Evolutionary conservation across 1,139 yeast genomes (phyloP).

Genomic region (Blastobotrys persicus): DNA sequence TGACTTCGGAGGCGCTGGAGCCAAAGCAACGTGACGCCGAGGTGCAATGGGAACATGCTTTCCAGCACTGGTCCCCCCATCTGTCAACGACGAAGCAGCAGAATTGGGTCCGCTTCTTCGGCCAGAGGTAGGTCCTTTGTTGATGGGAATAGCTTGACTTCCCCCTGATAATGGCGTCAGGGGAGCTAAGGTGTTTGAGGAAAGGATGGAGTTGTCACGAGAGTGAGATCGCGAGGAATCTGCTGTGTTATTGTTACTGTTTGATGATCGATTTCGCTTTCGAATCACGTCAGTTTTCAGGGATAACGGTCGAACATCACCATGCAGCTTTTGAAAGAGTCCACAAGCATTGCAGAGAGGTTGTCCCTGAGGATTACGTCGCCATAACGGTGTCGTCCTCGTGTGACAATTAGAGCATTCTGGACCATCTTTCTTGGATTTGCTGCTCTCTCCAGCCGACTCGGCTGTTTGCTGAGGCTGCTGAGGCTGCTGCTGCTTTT

Average conservation of each 20-base stretch:
- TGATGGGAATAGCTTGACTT: slow-evolving; percentile 17
- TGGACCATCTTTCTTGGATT: slow-evolving; percentile 20
- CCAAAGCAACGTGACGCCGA: slow-evolving; percentile 28
- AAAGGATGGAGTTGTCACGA: slow-evolving; percentile 17
- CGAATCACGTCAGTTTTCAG: slow-evolving; percentile 88
- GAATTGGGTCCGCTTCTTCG: slow-evolving; percentile 11
- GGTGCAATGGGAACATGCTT: slow-evolving; percentile 31
- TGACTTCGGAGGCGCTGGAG: slow-evolving; percentile 25
- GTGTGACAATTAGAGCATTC: slow-evolving; percentile 84
- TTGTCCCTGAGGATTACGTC: slow-evolving; percentile 86
- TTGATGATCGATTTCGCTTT: slow-evolving; percentile 49
- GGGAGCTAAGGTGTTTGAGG: slow-evolving; percentile 14
- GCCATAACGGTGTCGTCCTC: slow-evolving; percentile 88
- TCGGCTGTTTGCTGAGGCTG: slow-evolving; percentile 8
- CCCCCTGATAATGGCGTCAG: slow-evolving; percentile 15
- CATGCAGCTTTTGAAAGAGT: slow-evolving; percentile 79
- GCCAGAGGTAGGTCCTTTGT: slow-evolving; percentile 10
- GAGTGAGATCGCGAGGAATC: slow-evolving; percentile 15
- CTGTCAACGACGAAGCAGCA: background rate
- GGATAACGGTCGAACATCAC: slow-evolving; percentile 84
- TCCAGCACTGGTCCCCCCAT: slow-evolving; percentile 7
- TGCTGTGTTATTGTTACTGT: slow-evolving; percentile 8
- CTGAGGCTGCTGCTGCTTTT: slow-evolving; percentile 12
- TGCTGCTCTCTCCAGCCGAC: too few relatives aligned
- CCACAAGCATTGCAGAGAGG: slow-evolving; percentile 95